Evolutionary conservation across 805 yeast species (phyloP).

Genomic region (Metschnikowia santaceciliae): DNA sequence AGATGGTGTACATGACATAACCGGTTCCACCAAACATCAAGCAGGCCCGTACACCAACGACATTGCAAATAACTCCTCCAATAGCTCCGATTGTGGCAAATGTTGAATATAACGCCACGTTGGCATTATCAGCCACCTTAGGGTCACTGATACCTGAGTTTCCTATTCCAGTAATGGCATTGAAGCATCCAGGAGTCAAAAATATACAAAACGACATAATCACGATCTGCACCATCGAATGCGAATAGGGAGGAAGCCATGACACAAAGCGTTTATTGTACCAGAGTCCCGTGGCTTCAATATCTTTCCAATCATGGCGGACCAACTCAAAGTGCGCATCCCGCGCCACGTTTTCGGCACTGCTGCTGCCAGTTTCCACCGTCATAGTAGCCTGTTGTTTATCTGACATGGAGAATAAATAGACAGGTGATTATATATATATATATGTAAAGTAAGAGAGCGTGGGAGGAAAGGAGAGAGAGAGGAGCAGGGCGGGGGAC

Average conservation of each 20-base stretch:
- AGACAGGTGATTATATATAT: background rate
- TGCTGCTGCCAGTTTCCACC: conserved; percentile 7
- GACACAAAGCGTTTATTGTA: conserved; percentile 29
- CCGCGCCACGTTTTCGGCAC: background rate
- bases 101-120: conserved; percentile 50
- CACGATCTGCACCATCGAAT: conserved; percentile 40
- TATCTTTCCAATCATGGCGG: conserved; percentile 22
- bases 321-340: conserved; percentile 10
- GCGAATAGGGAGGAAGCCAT: conserved; percentile 34
- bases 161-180: conserved; percentile 49
- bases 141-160: conserved; percentile 41
- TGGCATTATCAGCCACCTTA: conserved; percentile 43
- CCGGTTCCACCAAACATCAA: conserved; percentile 53
- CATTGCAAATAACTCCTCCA: conserved; percentile 52
- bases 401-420: conserved; percentile 5
- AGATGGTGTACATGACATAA: conserved; percentile 50
- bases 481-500: background rate
- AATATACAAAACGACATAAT: conserved; percentile 45
- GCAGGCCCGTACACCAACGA: conserved; percentile 42
- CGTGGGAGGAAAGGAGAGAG: background rate
- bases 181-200: conserved; percentile 52
- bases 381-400: conserved; percentile 4
- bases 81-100: conserved; percentile 58
- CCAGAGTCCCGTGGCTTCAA: conserved; percentile 38
- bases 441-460: background rate